Conservation (phyloP, 2,329 filamentous ascomycete species). For the Mycogone perniciosa region DNA sequence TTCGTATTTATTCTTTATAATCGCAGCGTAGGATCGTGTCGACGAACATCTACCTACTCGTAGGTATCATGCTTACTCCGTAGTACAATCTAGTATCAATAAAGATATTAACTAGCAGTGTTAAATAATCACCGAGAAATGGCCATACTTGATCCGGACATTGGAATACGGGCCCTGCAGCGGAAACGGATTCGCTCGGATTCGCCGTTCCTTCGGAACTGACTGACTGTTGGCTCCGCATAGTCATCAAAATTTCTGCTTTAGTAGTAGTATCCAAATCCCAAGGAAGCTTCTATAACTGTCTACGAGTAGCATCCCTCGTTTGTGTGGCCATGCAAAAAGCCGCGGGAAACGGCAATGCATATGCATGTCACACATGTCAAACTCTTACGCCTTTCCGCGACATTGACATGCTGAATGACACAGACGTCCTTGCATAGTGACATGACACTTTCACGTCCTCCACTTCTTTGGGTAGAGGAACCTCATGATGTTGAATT, state of each 20-base stretch:
- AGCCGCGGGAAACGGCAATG: not conserved
- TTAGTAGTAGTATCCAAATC: slow-evolving; percentile 1
- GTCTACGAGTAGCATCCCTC: too few species aligned
- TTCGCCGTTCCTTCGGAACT: too few species aligned
- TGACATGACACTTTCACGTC: not conserved
- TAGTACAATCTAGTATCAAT: too few species aligned
- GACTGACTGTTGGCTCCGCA: too few species aligned
- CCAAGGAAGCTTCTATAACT: not conserved
- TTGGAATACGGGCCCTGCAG: slow-evolving; percentile 9
- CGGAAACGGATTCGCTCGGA: not conserved
- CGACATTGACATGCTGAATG: slow-evolving; percentile 5
- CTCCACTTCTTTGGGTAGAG: too few species aligned
- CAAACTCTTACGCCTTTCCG: slow-evolving; percentile 6
- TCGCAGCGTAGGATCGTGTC: too few species aligned
- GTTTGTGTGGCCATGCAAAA: not conserved
- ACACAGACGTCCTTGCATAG: not conserved
- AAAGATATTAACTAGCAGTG: too few species aligned
- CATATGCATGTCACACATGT: slow-evolving; percentile 8
- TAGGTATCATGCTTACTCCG: too few species aligned
- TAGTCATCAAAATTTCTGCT: not conserved
- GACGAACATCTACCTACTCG: too few species aligned
- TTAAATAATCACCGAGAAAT: not conserved
- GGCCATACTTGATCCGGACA: slow-evolving; percentile 10
- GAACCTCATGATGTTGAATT: too few species aligned
- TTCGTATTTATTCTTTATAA: too few species aligned